Conservation (phyloP, 768 basidiomycete genomes). For the Lentinula raphanica region DNA sequence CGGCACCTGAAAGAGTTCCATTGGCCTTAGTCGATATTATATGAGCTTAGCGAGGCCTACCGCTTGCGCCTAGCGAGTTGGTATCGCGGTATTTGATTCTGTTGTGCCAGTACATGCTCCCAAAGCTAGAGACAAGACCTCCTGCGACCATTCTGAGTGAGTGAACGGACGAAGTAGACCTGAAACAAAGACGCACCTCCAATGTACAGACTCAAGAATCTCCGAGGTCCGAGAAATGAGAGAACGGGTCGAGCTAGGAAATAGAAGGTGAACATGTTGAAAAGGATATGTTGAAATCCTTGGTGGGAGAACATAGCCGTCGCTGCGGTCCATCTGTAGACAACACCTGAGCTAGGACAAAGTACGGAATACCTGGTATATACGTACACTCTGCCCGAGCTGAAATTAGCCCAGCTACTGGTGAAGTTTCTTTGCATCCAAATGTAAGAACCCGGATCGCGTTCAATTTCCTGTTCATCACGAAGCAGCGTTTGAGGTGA, state of each 20-base stretch:
- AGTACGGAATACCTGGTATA: slow-evolving; percentile 21
- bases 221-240: slow-evolving; percentile 54
- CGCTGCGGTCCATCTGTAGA: slow-evolving; percentile 69
- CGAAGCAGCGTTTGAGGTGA: background rate
- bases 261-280: slow-evolving; percentile 75
- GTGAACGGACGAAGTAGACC: background rate
- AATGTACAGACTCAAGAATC: slow-evolving; percentile 71
- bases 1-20: slow-evolving; percentile 55
- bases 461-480: slow-evolving; percentile 28
- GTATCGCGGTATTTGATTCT: slow-evolving; percentile 29
- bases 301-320: slow-evolving; percentile 71
- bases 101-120: slow-evolving; percentile 45
- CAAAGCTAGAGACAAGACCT: slow-evolving; percentile 51
- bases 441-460: slow-evolving; percentile 30
- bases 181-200: slow-evolving; percentile 54
- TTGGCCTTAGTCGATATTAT: background rate
- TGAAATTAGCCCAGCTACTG: slow-evolving; percentile 54
- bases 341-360: too few species aligned
- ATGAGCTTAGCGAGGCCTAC: slow-evolving; percentile 29
- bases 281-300: slow-evolving; percentile 53
- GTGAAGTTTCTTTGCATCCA: slow-evolving; percentile 66
- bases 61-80: slow-evolving; percentile 66
- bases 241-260: slow-evolving; percentile 71
- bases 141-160: slow-evolving; percentile 33
- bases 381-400: slow-evolving; percentile 64